Evolutionary conservation across 179 eudicot species (phyloP), one percentile per base, ranked within the genome.

Genomic region (Patellifolia procumbens): DNA sequence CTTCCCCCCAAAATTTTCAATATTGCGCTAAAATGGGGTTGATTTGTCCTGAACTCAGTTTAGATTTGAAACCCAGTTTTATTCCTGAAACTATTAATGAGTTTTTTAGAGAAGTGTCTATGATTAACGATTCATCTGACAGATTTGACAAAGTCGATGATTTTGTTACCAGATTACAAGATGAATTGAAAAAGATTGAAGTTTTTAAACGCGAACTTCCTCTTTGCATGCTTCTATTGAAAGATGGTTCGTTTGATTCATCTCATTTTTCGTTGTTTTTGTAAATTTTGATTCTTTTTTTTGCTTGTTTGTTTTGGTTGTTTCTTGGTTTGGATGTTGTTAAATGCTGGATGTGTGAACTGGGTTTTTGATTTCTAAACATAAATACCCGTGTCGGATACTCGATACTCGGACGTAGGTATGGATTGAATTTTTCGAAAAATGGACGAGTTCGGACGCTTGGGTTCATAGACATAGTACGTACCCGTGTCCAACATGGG

Each of bases 131-230:
- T 79, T 79, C 70, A 0, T 70, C 86, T 1, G 82, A 84, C 65
- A 88, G 80, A 79, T 46, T 81, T 4, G 19, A 63, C 24, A 82
- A 76, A 75, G 55, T 88, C 4, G 87, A 91, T 77, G 85, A 78
- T 20, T 86, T 88, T 78, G 71, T 87, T 2, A 62, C 24, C 31
- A 73, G 83, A 68, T 86, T 91, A 35, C 84, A 90, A 56, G 82
- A 82, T 29, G 97, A 91, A 78, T 66, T 83, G 78, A 76, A 74
- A 48, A 87, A 87, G 85, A 87, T 91, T 85, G 82, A 84, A 42
- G 88, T 88, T 13, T 91, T 91, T 22, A 81, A 88, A 68, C 82
- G 89, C 2, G 89, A 91, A 70, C 88, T 91, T 29, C 97, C 97
- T 76, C 89, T 89, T 43, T 85, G 79, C 85, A 83, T 87, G 88